Evolutionary conservation across 108 stramenopile species (phyloP).

Genomic region (Fragilariopsis cylindrus): DNA sequence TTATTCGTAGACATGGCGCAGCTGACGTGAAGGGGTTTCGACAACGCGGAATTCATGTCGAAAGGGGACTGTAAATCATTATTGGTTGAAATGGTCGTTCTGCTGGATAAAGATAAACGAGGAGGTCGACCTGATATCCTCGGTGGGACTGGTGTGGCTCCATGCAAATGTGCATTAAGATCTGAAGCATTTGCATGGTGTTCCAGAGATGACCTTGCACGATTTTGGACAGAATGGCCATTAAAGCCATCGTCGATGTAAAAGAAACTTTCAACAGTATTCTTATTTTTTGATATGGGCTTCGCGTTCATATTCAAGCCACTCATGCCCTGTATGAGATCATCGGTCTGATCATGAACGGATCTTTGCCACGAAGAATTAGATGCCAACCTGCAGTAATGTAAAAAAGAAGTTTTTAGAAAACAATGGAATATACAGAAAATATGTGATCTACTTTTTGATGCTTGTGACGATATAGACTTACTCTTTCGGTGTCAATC

Average conservation of each 20-base stretch:
- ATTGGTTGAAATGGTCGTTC: not conserved
- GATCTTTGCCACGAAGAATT: constrained; percentile 7
- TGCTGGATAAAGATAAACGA: constrained; percentile 24
- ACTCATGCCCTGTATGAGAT: constrained; percentile 20
- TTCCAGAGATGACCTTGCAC: constrained; percentile 29
- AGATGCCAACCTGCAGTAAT: constrained; percentile 4
- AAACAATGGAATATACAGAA: not conserved
- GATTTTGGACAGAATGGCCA: not conserved
- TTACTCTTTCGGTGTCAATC: constrained; percentile 29
- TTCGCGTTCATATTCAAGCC: constrained; percentile 25
- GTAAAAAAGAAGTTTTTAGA: constrained; percentile 1
- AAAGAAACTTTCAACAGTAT: constrained; percentile 3
- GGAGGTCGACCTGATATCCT: constrained; percentile 14
- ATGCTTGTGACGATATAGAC: constrained; percentile 1
- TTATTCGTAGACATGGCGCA: not conserved
- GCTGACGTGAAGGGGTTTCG: not conserved
- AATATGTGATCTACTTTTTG: not conserved
- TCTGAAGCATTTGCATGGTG: constrained; percentile 32
- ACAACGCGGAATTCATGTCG: constrained; percentile 3
- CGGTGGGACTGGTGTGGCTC: constrained; percentile 30
- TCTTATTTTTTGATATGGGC: constrained; percentile 7
- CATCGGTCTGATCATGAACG: not conserved
- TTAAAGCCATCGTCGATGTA: not conserved
- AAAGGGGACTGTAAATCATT: constrained; percentile 14
- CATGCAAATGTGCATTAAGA: constrained; percentile 40